Evolutionary conservation across 805 yeast genomes (phyloP).

Genomic region (Saccharomycopsis oosterbeekiorum): DNA sequence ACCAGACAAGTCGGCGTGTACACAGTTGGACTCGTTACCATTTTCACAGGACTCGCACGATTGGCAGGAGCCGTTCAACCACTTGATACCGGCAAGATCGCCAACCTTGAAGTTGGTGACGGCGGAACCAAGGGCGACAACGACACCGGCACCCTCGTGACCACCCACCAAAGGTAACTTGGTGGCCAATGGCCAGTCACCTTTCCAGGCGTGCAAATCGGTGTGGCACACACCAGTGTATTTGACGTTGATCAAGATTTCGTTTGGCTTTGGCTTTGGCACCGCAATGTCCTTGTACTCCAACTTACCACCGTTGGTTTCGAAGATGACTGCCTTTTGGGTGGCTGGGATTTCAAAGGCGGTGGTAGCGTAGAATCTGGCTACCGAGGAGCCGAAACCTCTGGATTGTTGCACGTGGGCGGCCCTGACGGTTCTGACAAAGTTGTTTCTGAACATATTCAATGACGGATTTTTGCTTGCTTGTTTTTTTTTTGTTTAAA

Average conservation of each 20-base stretch:
- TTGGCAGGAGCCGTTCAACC: conserved; percentile 57
- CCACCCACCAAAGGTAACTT: conserved; percentile 57
- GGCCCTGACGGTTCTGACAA: not conserved
- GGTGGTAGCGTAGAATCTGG: not conserved
- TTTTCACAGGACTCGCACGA: conserved; percentile 48
- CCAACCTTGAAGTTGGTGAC: conserved; percentile 49
- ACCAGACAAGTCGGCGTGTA: conserved; percentile 41
- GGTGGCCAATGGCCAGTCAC: conserved; percentile 53
- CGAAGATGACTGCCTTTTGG: conserved; percentile 45
- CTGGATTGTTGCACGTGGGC: not conserved
- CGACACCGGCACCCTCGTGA: conserved; percentile 61
- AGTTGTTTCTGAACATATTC: not conserved
- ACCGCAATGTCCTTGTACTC: conserved; percentile 44
- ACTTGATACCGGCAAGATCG: conserved; percentile 53
- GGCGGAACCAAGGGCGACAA: conserved; percentile 47
- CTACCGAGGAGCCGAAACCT: not conserved
- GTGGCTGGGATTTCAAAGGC: conserved; percentile 32
- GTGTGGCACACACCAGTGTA: conserved; percentile 62
- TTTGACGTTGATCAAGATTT: conserved; percentile 46
- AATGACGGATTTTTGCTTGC: not conserved
- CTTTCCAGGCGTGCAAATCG: conserved; percentile 59
- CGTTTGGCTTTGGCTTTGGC: conserved; percentile 48
- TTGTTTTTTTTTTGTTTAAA: no score
- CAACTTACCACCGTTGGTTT: conserved; percentile 39
- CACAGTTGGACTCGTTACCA: conserved; percentile 47